Evolutionary conservation across 2,329 filamentous ascomycete species (phyloP), one percentile per base, ranked within the genome.

Genomic region (Fusarium floridanum): DNA sequence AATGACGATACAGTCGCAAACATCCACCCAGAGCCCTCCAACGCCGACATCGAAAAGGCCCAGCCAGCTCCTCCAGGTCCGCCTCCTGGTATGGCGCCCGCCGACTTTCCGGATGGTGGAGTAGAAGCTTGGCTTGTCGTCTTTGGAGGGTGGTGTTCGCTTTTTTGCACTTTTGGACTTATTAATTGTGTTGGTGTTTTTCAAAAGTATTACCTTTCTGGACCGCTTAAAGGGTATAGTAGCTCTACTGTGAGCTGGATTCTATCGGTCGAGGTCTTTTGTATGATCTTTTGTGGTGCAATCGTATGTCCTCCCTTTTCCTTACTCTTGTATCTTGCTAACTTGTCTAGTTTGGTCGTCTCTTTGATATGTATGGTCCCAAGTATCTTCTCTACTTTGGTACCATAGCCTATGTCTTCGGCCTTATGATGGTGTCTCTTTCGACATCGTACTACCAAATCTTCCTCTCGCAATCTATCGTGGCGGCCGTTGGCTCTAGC

Each of bases 351-450:
- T 91, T 84, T 61, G 92, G 93, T 1, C 89, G 88, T 45, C 56
- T 92, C 12, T 93, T 89, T 75, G 92, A 94, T 80, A 88, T 85
- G 72, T 89, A 90, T 72, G 92, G 92, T 2, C 91, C 92, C 1
- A 86, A 86, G 43, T 88, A 85, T 68, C 83, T 94, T 5, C 82
- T 92, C 16, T 71, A 87, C 20, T 75, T 82, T 61, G 91, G 91
- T 34, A 87, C 86, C 6, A 75, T 91, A 68, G 79, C 88, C 67
- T 89, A 91, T 80, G 85, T 93, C 71, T 88, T 93, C 55, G 88
- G 90, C 27, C 81, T 93, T 20, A 92, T 93, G 89, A 91, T 93
- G 90, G 85, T 88, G 0, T 89, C 87, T 17, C 82, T 93, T 11
- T 82, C 83, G 6, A 80, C 74, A 3, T 59, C 83, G 57, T 86